Percentiles rank a stretch among this genome's conserved stretches.
phyloP scores from a whole-genome alignment of 345 rosid genomes.

The Eucalyptus leucophloia region DNA sequence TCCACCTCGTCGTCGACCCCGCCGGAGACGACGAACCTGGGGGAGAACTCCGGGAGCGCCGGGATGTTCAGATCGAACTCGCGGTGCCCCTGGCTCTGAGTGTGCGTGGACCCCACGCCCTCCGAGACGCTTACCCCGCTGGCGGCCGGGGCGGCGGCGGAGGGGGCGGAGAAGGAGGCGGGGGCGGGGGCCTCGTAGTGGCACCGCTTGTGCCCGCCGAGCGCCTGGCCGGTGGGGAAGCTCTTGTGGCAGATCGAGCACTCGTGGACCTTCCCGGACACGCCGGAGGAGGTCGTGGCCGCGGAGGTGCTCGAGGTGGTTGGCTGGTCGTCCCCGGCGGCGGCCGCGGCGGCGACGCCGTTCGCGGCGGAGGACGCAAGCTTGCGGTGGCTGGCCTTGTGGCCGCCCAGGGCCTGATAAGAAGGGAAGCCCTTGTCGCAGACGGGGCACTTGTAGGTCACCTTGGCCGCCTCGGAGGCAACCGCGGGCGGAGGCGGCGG shows the following conservation, averaged over 20 bases:
- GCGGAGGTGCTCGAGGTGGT: not conserved
- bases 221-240: constrained; percentile 63
- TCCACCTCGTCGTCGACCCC: constrained; percentile 5
- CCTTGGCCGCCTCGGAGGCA: no score
- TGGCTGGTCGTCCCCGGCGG: not conserved
- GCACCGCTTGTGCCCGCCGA: constrained; percentile 72
- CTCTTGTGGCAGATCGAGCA: constrained; percentile 62
- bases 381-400: constrained; percentile 16
- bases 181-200: constrained; percentile 44
- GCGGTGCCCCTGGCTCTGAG: constrained; percentile 15
- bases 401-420: constrained; percentile 13
- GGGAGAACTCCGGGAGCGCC: constrained; percentile 9
- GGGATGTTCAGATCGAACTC: constrained; percentile 6
- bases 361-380: not conserved
- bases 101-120: constrained; percentile 42
- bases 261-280: constrained; percentile 36
- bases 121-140: constrained; percentile 30
- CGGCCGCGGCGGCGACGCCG: not conserved
- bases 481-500: not conserved
- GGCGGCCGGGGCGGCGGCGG: constrained; percentile 1
- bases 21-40: constrained; percentile 3
- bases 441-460: constrained; percentile 1
- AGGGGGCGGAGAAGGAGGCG: not conserved
- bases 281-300: not conserved
- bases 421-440: constrained; percentile 7